Base-by-base conservation (phyloP, 768 basidiomycete species). In the Termitomyces sp. region DNA sequence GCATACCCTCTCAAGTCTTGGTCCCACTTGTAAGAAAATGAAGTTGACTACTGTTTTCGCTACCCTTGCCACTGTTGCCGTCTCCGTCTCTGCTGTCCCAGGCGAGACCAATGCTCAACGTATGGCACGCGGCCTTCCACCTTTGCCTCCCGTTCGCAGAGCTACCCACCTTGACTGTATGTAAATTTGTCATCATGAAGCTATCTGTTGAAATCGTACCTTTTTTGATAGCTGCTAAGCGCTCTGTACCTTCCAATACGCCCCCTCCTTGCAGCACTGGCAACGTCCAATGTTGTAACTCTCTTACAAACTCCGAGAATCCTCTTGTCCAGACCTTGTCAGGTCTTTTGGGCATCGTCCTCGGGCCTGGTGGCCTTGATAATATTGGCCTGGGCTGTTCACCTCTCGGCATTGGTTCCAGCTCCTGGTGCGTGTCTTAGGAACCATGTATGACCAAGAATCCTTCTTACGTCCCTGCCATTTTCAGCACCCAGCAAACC, bases 91-190 rank as follows among this genome's bases (percentile, higher is more conserved):
- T n/a, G 71, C 72, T 13, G 69, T 70, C 14, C 58, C 67, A 16
- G 60, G 65, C 32, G 77, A 80, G 54, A 79, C 80, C 49, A 85
- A 85, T 53, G 83, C 77, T 0, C 59, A 76, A 13, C 81, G 84
- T 38, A 59, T 86, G 48, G 63, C 81, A 55, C 81, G 80, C 20
- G 83, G 84, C 12, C 68, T 85, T 4, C 66, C 73, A 30, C 84
- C 82, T 18, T 66, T 73, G 1, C 69, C 79, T 1, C 84, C 83
- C n/a, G 63, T 63, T 0, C 74, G 74, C 35, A 72, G 76, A 28
- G 73, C 60, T 1, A 73, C 76, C 0, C 70, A 69, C 13, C 66
- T 70, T 8, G 60, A 26, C 7, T 53, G 79, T 80, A 55, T 50
- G 73, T 72, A 4, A 7, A 0, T 16, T 28, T 32, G 2, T 13